Base-by-base conservation (phyloP, 306 rosid species). In the Ceratonia siliqua region DNA sequence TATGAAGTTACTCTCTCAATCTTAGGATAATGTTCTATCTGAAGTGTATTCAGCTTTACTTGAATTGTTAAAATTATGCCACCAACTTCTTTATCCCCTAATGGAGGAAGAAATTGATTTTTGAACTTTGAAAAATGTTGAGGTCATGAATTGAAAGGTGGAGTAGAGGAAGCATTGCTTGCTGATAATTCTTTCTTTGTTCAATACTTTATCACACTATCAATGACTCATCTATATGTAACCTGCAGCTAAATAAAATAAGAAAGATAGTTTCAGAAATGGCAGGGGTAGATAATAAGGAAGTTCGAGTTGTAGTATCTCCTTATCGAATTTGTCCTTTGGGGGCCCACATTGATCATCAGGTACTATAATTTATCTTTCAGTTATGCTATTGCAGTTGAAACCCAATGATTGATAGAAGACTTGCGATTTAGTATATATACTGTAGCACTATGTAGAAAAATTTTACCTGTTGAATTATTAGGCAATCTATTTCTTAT, bases 271-370 rank as follows among this genome's bases (percentile, higher is more conserved):
- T 94, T 77, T 87, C 90, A 28, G 62, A 83, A 74, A 88, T 91
- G 90, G 81, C 92, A 10, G 76, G 82, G 58, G 89, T 74, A 81
- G 72, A 82, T 5, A 48, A 21, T 38, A 88, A 70, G 79, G 79
- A 87, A 30, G 93, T 94, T 87, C 90, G 83, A 32, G 81, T 91
- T 24, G 97, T 81, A 3, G 93, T 85, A 49, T 92, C 98, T 58
- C 98, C 98, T 38, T 94, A 94, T 83, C 93, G 98, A 56, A 90
- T 94, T 75, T 94, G 98, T 75, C 98, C 98, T 48, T 56, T 94
- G 75, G 98, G 98, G 73, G 98, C 97, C 80, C 98, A 94, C 62
- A 90, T 91, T 71, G 98, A 94, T 83, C 98, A 94, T 82, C 98
- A 94, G 96, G 98, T 91, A 61, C 79, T 59, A 63, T 49, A 74